phyloP scores from a whole-genome alignment of 768 basidiomycete species.

The Collybiopsis confluens region DNA sequence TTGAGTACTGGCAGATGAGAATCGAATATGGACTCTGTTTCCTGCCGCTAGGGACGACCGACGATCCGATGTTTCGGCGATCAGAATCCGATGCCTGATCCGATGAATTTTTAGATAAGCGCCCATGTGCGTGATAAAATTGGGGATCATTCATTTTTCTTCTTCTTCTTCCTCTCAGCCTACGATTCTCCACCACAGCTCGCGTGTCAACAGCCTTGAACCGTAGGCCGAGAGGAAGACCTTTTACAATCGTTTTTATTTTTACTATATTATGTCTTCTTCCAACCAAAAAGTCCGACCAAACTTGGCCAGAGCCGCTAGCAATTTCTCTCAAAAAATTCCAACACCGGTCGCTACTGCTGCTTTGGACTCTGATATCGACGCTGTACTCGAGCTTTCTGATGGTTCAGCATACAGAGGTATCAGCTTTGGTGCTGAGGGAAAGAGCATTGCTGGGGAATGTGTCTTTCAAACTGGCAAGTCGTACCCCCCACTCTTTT shows the following conservation, averaged over 20 bases:
- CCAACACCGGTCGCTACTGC: constrained; percentile 22
- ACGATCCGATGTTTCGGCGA: background rate
- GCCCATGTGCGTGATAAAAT: background rate
- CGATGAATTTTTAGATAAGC: background rate
- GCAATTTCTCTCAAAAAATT: constrained; percentile 24
- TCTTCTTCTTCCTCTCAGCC: constrained; percentile 48
- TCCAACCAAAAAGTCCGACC: constrained; percentile 31
- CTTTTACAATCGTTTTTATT: constrained; percentile 30
- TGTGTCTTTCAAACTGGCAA: constrained; percentile 99
- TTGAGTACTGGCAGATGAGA: too few species aligned
- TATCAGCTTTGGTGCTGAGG: constrained; percentile 89
- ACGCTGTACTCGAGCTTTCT: constrained; percentile 81
- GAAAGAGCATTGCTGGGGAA: constrained; percentile 91
- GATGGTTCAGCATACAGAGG: constrained; percentile 89
- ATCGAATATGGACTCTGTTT: too few species aligned
- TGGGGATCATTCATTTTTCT: constrained; percentile 19
- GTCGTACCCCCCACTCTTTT: constrained; percentile 18
- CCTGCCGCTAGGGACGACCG: too few species aligned
- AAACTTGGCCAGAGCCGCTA: constrained; percentile 40
- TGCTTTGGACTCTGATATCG: constrained; percentile 29
- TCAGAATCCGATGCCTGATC: background rate
- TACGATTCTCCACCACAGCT: constrained; percentile 31
- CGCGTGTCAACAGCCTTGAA: constrained; percentile 16
- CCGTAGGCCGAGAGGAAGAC: constrained; percentile 46
- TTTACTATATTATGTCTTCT: constrained; percentile 12